phyloP scores from a whole-genome alignment of 805 yeast genomes.

The Wickerhamiella vanderwaltii region DNA sequence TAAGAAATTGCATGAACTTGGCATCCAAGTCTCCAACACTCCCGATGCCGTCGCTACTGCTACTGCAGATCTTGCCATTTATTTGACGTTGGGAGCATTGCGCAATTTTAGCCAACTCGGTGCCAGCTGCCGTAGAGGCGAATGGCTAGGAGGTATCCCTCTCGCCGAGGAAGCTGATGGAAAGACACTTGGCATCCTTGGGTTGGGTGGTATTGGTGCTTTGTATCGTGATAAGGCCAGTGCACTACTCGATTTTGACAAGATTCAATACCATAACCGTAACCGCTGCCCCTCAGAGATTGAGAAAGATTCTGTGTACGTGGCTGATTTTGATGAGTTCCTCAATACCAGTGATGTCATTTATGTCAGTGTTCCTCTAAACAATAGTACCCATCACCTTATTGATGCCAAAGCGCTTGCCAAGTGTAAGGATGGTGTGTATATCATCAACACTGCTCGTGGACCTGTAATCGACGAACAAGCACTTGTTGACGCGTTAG shows the following conservation, averaged over 20 bases:
- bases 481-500: slow-evolving; percentile 36
- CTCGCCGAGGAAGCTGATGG: slow-evolving; percentile 41
- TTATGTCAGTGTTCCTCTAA: slow-evolving; percentile 41
- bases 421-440: slow-evolving; percentile 43
- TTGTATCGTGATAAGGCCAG: slow-evolving; percentile 39
- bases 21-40: slow-evolving; percentile 41
- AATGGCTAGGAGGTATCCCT: slow-evolving; percentile 35
- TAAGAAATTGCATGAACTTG: slow-evolving; percentile 30
- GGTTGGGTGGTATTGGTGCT: slow-evolving; percentile 55
- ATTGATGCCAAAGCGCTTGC: slow-evolving; percentile 34
- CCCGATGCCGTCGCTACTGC: slow-evolving; percentile 42
- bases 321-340: slow-evolving; percentile 34
- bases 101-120: slow-evolving; percentile 39
- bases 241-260: slow-evolving; percentile 38
- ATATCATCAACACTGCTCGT: slow-evolving; percentile 47
- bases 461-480: slow-evolving; percentile 49
- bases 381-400: slow-evolving; percentile 39
- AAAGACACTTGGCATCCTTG: slow-evolving; percentile 44
- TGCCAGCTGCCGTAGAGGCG: slow-evolving; percentile 33
- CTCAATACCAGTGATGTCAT: slow-evolving; percentile 38
- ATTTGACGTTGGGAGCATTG: slow-evolving; percentile 39
- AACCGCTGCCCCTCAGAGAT: slow-evolving; percentile 34
- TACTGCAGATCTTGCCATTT: slow-evolving; percentile 47
- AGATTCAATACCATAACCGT: slow-evolving; percentile 43
- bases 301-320: slow-evolving; percentile 37